Evolutionary conservation across 768 basidiomycete genomes (phyloP), one percentile per base, ranked within the genome.

Genomic region (Cystobasidium onofrii): DNA sequence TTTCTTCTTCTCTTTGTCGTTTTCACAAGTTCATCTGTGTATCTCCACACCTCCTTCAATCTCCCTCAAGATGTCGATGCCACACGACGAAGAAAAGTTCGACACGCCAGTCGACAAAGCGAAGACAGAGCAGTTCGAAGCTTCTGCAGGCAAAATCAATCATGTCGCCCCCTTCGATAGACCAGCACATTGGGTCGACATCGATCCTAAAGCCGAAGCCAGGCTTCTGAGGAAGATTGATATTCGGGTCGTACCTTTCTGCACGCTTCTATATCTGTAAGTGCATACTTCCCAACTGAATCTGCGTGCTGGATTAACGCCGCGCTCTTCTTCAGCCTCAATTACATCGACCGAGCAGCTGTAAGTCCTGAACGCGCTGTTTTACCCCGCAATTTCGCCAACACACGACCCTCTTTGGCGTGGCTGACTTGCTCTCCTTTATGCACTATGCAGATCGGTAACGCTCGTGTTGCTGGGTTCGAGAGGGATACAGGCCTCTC

Each of bases 391-490:
- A 23, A 4, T 27, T 61, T 33, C n/a, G n/a, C n/a, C n/a, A n/a
- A n/a, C n/a, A n/a, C n/a, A n/a, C n/a, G n/a, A n/a, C n/a, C n/a
- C n/a, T n/a, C n/a, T n/a, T n/a, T n/a, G n/a, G n/a, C n/a, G n/a
- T 39, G 36, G 36, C 31, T 18, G 23, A 29, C 25, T 34, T 39
- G n/a, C n/a, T n/a, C 23, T 39, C 36, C 7, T 64, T 15, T 34
- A 12, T 23, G 13, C 62, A 9, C 33, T 23, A 20, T 23, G 7
- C 63, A 74, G 23, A 64, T 65, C 25, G 73, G 73, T 1, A 74
- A 74, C 20, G 73, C 73, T 13, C 39, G 73, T 1, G 62, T 74
- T 29, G 73, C 73, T 0, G 73, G 73, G 1, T 61, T 74, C 54
- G 73, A 74, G 46, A 29, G 23, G 7, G 73, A 74, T 33, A 25